These are phyloP conservation scores for Ophiocordyceps robertsii DNA, from an alignment of 2,329 filamentous ascomycete species.

Conservation along the genomic window DNA sequence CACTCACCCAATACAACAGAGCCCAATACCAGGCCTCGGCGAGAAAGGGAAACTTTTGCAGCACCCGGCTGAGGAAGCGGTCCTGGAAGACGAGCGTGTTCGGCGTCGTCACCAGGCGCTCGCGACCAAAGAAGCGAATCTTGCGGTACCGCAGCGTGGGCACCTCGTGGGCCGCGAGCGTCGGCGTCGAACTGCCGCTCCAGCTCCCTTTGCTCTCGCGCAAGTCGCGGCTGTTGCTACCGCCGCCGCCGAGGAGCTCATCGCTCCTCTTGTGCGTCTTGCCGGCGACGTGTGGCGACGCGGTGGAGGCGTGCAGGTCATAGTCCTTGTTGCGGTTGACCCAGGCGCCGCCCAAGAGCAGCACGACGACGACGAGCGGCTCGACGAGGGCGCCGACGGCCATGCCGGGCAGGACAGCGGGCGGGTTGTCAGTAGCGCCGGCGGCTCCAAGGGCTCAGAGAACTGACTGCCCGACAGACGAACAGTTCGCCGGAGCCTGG, in stretches of 20 bases:
- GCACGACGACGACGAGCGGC: constrained; percentile 26
- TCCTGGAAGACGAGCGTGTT: constrained; percentile 48
- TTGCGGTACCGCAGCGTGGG: constrained; percentile 18
- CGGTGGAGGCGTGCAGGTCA: constrained; percentile 10
- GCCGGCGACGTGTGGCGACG: constrained; percentile 7
- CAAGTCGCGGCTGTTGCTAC: constrained; percentile 8
- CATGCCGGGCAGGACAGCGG: constrained; percentile 12
- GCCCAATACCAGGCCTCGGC: constrained; percentile 67
- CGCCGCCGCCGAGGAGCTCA: constrained; percentile 7
- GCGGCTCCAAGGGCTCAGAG: too few species aligned
- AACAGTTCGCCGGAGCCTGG: too few species aligned
- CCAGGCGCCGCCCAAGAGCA: constrained; percentile 29
- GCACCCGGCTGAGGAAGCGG: constrained; percentile 47
- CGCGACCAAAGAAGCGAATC: constrained; percentile 18
- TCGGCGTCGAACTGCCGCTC: constrained; percentile 13
- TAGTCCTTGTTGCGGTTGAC: constrained; percentile 28
- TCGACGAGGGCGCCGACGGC: constrained; percentile 26
- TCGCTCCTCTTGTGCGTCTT: constrained; percentile 15
- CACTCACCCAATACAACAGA: constrained; percentile 6
- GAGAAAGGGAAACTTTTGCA: constrained; percentile 56
- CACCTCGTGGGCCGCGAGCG: constrained; percentile 11
- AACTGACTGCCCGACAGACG: too few species aligned
- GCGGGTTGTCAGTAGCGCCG: too few species aligned
- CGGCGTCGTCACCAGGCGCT: constrained; percentile 29
- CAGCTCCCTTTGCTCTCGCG: constrained; percentile 10